These are phyloP conservation scores for Grigorovia yakushimaensis DNA, from an alignment of 805 yeast genomes.

Conservation along the genomic window DNA sequence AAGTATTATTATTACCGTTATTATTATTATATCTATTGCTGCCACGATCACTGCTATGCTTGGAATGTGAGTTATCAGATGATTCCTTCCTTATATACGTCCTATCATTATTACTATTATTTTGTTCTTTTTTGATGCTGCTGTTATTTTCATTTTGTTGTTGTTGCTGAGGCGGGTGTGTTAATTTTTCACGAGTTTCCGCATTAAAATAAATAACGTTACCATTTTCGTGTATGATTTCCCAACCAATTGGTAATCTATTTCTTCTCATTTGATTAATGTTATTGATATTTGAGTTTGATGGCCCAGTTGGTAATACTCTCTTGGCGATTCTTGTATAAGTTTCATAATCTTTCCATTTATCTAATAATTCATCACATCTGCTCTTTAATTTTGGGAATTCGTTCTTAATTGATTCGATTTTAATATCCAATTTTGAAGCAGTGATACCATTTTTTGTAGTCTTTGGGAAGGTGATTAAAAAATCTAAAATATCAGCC, in stretches of 20 bases:
- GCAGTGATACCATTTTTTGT: conserved; percentile 70
- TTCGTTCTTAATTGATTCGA: conserved; percentile 28
- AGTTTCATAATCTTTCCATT: conserved; percentile 68
- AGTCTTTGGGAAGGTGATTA: conserved; percentile 57
- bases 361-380: conserved; percentile 37
- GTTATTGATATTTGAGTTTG: neutral
- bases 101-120: neutral
- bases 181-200: conserved; percentile 21
- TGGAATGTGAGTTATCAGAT: neutral
- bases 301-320: conserved; percentile 8
- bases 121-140: neutral
- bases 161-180: conserved; percentile 20
- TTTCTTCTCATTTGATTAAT: conserved; percentile 17
- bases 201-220: conserved; percentile 27
- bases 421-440: conserved; percentile 59
- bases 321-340: conserved; percentile 78
- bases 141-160: neutral
- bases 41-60: neutral
- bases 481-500: conserved; percentile 43
- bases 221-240: conserved; percentile 28
- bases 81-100: neutral
- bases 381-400: conserved; percentile 22
- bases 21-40: neutral
- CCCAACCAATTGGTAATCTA: conserved; percentile 29
- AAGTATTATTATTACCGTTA: neutral